Evolutionary conservation across 352 stramenopile genomes (phyloP), one percentile per base, ranked within the genome.

Genomic region (Phytophthora macrochlamydospora): DNA sequence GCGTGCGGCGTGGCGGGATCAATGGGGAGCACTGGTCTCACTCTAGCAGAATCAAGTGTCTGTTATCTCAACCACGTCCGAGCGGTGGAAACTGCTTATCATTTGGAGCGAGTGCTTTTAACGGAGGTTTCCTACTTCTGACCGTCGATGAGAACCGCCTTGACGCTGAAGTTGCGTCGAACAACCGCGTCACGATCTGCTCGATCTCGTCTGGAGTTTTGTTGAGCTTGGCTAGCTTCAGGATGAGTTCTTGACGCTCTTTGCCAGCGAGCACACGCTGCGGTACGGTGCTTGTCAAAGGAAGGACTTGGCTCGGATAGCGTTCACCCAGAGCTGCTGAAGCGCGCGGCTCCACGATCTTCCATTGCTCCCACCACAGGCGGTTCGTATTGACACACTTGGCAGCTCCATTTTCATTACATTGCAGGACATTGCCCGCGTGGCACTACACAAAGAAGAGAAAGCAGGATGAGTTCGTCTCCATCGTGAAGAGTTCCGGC

Each of bases 361-460:
- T 18, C 52, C 62, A 73, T 2, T 42, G 45, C 32, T 67, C 62
- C 29, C 51, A 49, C 2, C 49, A 28, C 9, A 51, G 18, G 8
- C 57, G 56, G 32, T 64, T 56, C 2, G 51, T 31, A 18, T 65
- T 57, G 1, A 30, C 42, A 14, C 67, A 71, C 18, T 6, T 45
- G 49, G 66, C 56, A 28, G 58, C n/a, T 8, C 57, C 8, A 7
- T 61, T 33, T 3, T 53, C 44, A 3, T 57, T 29, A 49, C 43
- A 69, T 40, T 66, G 58, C 1, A 72, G 58, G 1, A 59, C 35
- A 45, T 66, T 69, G 29, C 55, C 63, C 0, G 50, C 63, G 45
- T 46, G 49, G 37, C 53, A 53, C 14, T 57, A 72, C 31, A 72
- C 50, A 40, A 71, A 75, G 38, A 56, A 63, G 24, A 71, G 43